Base-by-base conservation (phyloP, 2,329 filamentous ascomycete genomes). In the Verticillium klebahnii region DNA sequence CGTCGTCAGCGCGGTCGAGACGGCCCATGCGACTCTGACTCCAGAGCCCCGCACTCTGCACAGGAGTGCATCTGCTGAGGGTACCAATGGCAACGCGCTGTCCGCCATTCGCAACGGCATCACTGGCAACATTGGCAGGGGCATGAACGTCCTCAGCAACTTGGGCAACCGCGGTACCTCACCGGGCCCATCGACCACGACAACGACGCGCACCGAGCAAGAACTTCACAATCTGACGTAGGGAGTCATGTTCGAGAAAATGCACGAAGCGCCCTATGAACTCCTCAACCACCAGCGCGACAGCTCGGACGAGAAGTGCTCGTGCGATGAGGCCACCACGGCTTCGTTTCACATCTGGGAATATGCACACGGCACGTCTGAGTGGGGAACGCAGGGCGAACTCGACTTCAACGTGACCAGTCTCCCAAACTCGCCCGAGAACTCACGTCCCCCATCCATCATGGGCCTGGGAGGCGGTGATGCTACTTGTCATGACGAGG, bases 1-100 rank as follows among this genome's bases (percentile, higher is more conserved):
- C 1, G 84, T 89, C 3, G 74, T 90, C 19, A 76, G 82, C 0
- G 82, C 82, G 0, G 79, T 89, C 3, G 87, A 90, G 70, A 84
- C 81, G 1, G 81, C 83, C 0, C 80, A 88, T 61, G 77, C 81
- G 54, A 78, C 79, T 5, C 69, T 84, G 23, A 84, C 81, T 1
- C 78, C 80, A 0, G 72, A 72, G 3, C 69, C 75, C n/a, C 67
- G 74, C 2, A 66, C 75, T 25, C 69, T 82, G 3, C 75, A 76
- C 45, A 76, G 78, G 19, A 82, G 79, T 64, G 73, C 75, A 2
- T 82, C 80, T 36, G 75, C 80, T 4, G 79, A 82, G 52, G 75
- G 72, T 6, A 62, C 71, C 8, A 71, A 54, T 19, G 31, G 76
- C 1, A 77, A 74, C n/a, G 73, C 80, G 4, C 77, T 85, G 62